These are phyloP conservation scores for Annulohypoxylon nitens DNA, from an alignment of 495 filamentous ascomycete genomes.

Conservation along the genomic window DNA sequence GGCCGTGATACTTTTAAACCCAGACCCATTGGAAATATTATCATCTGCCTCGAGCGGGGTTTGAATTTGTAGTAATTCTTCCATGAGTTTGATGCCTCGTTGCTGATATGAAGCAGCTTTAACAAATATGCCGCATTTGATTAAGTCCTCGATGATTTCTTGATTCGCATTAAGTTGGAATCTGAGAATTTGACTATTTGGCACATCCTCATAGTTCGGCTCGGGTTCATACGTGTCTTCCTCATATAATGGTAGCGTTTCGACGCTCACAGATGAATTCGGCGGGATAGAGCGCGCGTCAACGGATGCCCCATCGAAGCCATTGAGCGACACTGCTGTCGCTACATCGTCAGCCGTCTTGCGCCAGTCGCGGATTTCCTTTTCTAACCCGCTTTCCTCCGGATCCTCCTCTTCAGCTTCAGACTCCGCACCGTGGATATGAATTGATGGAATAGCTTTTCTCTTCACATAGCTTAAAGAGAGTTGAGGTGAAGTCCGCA, in stretches of 20 bases:
- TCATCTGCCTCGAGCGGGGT: background rate
- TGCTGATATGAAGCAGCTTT: slow-evolving; percentile 38
- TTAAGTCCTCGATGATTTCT: slow-evolving; percentile 26
- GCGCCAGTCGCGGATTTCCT: slow-evolving; percentile 40
- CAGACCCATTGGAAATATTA: background rate
- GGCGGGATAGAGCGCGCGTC: slow-evolving; percentile 17
- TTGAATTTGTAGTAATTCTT: slow-evolving; percentile 20
- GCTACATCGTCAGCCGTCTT: slow-evolving; percentile 43
- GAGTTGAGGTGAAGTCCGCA: slow-evolving; percentile 27
- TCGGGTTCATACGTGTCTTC: slow-evolving; percentile 40
- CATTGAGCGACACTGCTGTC: slow-evolving; percentile 31
- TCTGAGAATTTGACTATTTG: slow-evolving; percentile 29
- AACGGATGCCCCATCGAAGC: slow-evolving; percentile 14
- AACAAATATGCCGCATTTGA: slow-evolving; percentile 27
- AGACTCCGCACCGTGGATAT: background rate
- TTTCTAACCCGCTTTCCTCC: slow-evolving; percentile 21
- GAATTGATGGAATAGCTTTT: background rate
- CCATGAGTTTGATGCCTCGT: slow-evolving; percentile 40
- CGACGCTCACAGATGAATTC: slow-evolving; percentile 22
- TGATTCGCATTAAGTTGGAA: slow-evolving; percentile 37
- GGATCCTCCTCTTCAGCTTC: slow-evolving; percentile 17
- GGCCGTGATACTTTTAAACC: background rate
- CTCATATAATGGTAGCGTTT: slow-evolving; percentile 30
- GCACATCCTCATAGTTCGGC: slow-evolving; percentile 17
- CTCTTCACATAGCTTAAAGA: slow-evolving; percentile 13